phyloP scores from a whole-genome alignment of 139 green algal genomes.

The Coelastrella sp. region DNA sequence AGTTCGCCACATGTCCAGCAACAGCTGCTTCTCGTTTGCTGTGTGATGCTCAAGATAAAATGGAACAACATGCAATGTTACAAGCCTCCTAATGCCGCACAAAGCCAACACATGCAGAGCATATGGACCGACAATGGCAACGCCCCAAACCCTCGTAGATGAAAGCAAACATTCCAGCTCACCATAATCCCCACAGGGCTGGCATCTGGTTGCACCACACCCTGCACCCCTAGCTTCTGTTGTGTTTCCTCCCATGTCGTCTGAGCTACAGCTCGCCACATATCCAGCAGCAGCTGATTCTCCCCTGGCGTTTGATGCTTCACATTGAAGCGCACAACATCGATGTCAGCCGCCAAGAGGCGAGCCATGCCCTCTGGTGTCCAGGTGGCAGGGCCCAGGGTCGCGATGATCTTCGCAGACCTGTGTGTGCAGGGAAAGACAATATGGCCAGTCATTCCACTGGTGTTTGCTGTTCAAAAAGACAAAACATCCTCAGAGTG shows the following conservation, averaged over 20 bases:
- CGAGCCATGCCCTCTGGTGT: conserved; percentile 58
- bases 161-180: too few relatives aligned
- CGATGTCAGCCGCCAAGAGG: conserved; percentile 62
- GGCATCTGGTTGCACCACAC: not conserved
- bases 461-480: too few relatives aligned
- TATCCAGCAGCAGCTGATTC: conserved; percentile 45
- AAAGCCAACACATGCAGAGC: not conserved
- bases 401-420: conserved; percentile 74
- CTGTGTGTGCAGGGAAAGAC: not conserved
- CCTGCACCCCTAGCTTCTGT: not conserved
- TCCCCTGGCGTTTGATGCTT: conserved; percentile 55
- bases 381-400: conserved; percentile 72
- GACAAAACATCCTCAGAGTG: too few relatives aligned
- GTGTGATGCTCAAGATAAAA: conserved; percentile 74
- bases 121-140: not conserved
- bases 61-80: too few relatives aligned
- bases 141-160: not conserved
- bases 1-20: conserved; percentile 39
- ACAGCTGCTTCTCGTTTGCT: conserved; percentile 28
- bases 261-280: conserved; percentile 25
- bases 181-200: conserved; percentile 33
- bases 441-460: too few relatives aligned
- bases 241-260: not conserved
- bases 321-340: conserved; percentile 75
- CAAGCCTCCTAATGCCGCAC: too few relatives aligned